Percentiles rank a stretch among this genome's conserved stretches.
phyloP scores from a whole-genome alignment of 352 stramenopile genomes.

The Phytophthora meadii region DNA sequence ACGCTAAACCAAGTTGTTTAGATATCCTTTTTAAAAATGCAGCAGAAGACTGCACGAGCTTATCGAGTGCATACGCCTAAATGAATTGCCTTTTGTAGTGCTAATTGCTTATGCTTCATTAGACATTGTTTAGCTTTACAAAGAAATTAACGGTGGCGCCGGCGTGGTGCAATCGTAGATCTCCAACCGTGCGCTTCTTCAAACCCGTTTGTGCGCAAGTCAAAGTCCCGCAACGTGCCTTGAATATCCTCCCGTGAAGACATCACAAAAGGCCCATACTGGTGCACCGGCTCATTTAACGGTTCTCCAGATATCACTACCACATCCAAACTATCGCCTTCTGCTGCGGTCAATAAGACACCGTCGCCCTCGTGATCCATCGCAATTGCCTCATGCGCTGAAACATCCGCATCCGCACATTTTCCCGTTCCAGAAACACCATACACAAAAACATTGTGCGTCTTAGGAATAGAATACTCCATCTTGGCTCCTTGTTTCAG shows the following conservation, averaged over 20 bases:
- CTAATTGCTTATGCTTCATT: no score
- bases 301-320: constrained; percentile 59
- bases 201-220: constrained; percentile 60
- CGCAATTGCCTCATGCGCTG: constrained; percentile 48
- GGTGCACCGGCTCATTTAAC: constrained; percentile 59
- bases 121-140: not conserved
- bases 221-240: constrained; percentile 56
- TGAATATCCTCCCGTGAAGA: constrained; percentile 55
- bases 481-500: constrained; percentile 42
- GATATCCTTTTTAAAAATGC: no score
- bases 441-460: constrained; percentile 49
- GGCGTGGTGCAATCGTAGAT: constrained; percentile 49
- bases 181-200: constrained; percentile 58
- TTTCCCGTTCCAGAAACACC: constrained; percentile 30
- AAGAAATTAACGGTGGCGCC: constrained; percentile 14
- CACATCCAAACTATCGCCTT: constrained; percentile 47
- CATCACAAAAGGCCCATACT: constrained; percentile 80
- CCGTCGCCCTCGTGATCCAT: constrained; percentile 53
- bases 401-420: constrained; percentile 9
- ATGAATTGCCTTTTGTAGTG: no score
- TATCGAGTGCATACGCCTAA: no score
- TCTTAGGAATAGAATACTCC: constrained; percentile 57
- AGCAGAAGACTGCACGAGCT: no score
- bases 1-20: no score
- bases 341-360: constrained; percentile 36